Percentiles rank a stretch among this genome's conserved stretches.
Evolutionary conservation across 2,329 filamentous ascomycete species (phyloP).

Genomic region (Botrytis porri): DNA sequence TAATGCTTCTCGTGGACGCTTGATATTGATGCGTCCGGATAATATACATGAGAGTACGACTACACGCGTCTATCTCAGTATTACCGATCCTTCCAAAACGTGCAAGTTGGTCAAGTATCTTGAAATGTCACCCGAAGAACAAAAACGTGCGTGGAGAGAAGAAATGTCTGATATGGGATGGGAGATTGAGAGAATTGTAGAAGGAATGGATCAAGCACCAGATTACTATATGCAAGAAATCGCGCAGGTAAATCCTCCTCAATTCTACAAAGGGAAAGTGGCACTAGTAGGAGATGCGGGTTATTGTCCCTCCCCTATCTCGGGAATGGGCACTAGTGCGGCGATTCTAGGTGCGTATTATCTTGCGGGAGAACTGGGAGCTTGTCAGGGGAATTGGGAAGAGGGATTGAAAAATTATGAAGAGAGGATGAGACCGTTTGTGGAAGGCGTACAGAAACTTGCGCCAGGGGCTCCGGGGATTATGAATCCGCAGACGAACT

Average conservation of each 20-base stretch:
- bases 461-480: conserved; percentile 3
- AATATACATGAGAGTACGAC: background rate
- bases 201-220: conserved; percentile 38
- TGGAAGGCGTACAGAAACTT: conserved; percentile 7
- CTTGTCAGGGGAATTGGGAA: conserved; percentile 8
- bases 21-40: background rate
- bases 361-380: conserved; percentile 45
- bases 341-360: conserved; percentile 46
- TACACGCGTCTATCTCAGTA: background rate
- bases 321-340: conserved; percentile 43
- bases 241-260: conserved; percentile 42
- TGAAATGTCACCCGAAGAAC: background rate
- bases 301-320: conserved; percentile 38
- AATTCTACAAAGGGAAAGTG: conserved; percentile 41
- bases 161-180: conserved; percentile 38
- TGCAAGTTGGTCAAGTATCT: background rate
- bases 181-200: conserved; percentile 41
- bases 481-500: background rate
- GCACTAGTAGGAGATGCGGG: conserved; percentile 55
- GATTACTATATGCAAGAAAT: conserved; percentile 44
- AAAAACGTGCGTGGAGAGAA: background rate
- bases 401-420: background rate
- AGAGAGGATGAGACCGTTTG: conserved; percentile 5
- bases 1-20: background rate
- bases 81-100: background rate